Evolutionary conservation across 495 filamentous ascomycete genomes (phyloP), one percentile per base, ranked within the genome.

Genomic region (Corynascus novoguineensis): DNA sequence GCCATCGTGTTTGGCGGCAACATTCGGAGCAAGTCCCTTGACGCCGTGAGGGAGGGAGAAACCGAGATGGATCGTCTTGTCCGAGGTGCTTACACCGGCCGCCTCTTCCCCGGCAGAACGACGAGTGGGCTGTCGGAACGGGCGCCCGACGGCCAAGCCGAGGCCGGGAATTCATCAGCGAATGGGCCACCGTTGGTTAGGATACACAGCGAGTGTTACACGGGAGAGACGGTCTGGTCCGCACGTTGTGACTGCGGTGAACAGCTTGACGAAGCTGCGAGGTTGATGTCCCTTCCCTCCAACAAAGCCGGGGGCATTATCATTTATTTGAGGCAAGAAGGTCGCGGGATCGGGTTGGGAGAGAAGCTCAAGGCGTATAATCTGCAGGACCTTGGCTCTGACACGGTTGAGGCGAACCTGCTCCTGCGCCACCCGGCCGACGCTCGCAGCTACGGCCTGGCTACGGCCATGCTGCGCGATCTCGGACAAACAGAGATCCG

Each of bases 301-400:
- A 80, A 81, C 32, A 82, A 81, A 2, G 77, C 81, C 0, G 91
- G 91, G 1, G 93, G 93, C 21, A 88, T 95, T 8, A 95, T 99
- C 60, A 83, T 99, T 54, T 99, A 98, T 65, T 76, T 98, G 4
- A 84, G 93, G 7, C 93, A 98, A 73, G 93, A 98, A 73, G 93
- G 93, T 7, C 87, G 93, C 5, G 93, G 93, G 0, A 98, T 98
- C 59, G 93, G 93, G 1, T 78, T 98, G 6, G 86, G 87, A 3
- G 91, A 96, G 74, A 98, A 98, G 71, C 77, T 98, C 15, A 97
- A 98, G 74, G 93, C 93, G 12, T 98, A 98, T 68, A 98, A 98
- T 65, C 78, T 98, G 24, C 93, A 98, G 65, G 93, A 98, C 71
- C 75, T 98, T 14, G 93, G 93, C 0, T 89, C 86, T 10, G 93